phyloP scores from a whole-genome alignment of 2,329 filamentous ascomycete genomes.

The Pseudogymnoascus sp. region DNA sequence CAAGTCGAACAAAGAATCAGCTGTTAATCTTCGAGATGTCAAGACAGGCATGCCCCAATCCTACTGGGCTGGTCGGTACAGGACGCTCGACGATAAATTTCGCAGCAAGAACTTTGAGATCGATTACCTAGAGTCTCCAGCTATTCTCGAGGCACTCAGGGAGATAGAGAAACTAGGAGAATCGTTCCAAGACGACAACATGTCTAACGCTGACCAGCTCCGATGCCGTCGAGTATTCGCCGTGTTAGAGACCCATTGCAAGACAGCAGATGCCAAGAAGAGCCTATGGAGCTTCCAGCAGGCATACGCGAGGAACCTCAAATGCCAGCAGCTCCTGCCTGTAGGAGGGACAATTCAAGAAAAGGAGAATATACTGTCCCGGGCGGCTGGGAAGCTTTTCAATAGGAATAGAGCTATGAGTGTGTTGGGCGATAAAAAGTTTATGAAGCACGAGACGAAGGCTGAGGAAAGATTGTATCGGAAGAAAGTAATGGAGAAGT shows the following conservation, averaged over 20 bases:
- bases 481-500: neutral
- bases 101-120: slow-evolving; percentile 34
- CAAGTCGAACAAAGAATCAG: slow-evolving; percentile 6
- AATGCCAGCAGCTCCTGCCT: slow-evolving; percentile 33
- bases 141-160: slow-evolving; percentile 8
- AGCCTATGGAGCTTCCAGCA: slow-evolving; percentile 45
- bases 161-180: neutral
- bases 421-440: neutral
- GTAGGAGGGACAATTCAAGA: slow-evolving; percentile 27
- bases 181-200: neutral
- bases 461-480: neutral
- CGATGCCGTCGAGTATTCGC: slow-evolving; percentile 39
- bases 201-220: slow-evolving; percentile 35
- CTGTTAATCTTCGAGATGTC: slow-evolving; percentile 28
- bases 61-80: slow-evolving; percentile 59
- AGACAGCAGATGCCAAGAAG: slow-evolving; percentile 40
- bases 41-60: slow-evolving; percentile 38
- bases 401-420: neutral
- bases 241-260: slow-evolving; percentile 41
- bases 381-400: neutral
- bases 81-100: slow-evolving; percentile 48
- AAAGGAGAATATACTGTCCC: neutral
- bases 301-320: slow-evolving; percentile 37
- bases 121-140: slow-evolving; percentile 6
- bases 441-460: neutral